phyloP scores from a whole-genome alignment of 2,329 filamentous ascomycete species.

The Neobulgaria alba region DNA sequence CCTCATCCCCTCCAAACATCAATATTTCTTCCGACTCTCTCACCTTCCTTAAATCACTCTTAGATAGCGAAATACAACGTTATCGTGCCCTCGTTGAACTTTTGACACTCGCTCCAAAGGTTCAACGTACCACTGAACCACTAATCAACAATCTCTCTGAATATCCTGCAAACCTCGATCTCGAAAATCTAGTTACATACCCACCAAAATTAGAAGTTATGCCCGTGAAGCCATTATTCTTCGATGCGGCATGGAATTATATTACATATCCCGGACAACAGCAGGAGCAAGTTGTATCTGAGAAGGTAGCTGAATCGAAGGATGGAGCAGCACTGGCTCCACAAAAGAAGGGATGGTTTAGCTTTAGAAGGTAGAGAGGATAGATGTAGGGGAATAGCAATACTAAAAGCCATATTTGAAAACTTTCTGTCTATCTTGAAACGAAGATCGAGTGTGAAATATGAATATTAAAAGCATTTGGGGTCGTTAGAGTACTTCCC shows the following conservation, averaged over 20 bases:
- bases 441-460: too few relatives aligned
- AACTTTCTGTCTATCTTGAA: too few relatives aligned
- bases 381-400: too few relatives aligned
- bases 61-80: constrained; percentile 67
- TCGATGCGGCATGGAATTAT: constrained; percentile 97
- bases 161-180: constrained; percentile 63
- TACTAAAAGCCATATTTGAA: too few relatives aligned
- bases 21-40: constrained; percentile 53
- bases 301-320: constrained; percentile 8
- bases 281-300: constrained; percentile 26
- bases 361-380: constrained; percentile 41
- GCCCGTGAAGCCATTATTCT: constrained; percentile 89
- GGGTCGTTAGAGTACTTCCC: too few relatives aligned
- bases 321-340: constrained; percentile 31
- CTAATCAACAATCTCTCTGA: constrained; percentile 67
- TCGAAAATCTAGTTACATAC: constrained; percentile 76
- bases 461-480: too few relatives aligned
- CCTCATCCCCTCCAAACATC: constrained; percentile 52
- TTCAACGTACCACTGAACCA: constrained; percentile 33
- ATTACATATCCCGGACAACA: constrained; percentile 74
- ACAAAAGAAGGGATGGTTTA: constrained; percentile 69
- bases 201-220: constrained; percentile 76
- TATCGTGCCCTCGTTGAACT: constrained; percentile 82
- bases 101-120: constrained; percentile 46
- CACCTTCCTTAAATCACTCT: constrained; percentile 48